These are phyloP conservation scores for Emmonsia crescens DNA, from an alignment of 2,329 filamentous ascomycete species.

Conservation along the genomic window DNA sequence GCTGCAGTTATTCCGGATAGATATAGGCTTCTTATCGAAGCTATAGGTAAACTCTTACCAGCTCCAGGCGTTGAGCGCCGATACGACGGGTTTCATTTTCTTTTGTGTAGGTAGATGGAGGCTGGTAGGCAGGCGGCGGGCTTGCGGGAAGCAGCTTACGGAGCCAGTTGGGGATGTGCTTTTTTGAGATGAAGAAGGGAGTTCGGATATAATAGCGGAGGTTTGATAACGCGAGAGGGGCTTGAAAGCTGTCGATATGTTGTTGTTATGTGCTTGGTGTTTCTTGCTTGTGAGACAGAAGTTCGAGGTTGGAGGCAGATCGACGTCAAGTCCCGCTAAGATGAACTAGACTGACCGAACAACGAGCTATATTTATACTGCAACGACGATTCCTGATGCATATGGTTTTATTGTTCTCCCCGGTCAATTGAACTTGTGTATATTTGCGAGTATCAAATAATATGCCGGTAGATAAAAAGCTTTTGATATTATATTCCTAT, in stretches of 20 bases:
- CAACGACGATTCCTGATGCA: neutral
- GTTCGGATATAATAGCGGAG: neutral
- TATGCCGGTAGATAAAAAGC: neutral
- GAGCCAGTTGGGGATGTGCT: neutral
- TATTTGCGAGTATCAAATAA: neutral
- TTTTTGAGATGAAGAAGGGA: conserved; percentile 6
- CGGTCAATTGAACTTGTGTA: too few species aligned
- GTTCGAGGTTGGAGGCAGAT: neutral
- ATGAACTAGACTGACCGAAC: too few species aligned
- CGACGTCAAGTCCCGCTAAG: neutral
- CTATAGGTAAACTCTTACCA: conserved; percentile 50
- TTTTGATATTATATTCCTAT: neutral
- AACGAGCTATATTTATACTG: neutral
- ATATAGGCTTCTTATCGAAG: neutral
- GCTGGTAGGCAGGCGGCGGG: conserved; percentile 3
- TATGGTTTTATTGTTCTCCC: too few species aligned
- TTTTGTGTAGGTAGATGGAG: conserved; percentile 36
- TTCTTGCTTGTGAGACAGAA: neutral
- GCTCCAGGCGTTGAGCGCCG: conserved; percentile 86
- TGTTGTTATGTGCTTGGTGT: neutral
- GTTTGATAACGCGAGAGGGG: neutral
- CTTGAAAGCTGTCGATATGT: neutral
- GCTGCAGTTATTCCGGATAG: conserved; percentile 5
- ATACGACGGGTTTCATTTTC: conserved; percentile 89
- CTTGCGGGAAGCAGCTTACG: neutral